Evolutionary conservation across 495 filamentous ascomycete species (phyloP).

Genomic region (Penicillium dipodomyicola): DNA sequence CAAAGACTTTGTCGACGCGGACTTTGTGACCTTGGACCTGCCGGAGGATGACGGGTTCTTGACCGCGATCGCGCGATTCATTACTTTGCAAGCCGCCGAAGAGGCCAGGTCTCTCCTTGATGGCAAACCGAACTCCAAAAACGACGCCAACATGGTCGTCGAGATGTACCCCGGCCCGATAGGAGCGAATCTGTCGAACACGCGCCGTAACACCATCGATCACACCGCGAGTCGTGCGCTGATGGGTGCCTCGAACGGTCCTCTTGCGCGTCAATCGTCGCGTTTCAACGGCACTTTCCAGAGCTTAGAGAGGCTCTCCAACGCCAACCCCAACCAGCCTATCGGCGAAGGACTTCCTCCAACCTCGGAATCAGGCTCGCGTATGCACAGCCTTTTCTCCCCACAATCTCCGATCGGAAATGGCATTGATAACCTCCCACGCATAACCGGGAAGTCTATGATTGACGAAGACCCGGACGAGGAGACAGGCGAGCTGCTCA

Average conservation of each 20-base stretch:
- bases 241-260: slow-evolving; percentile 54
- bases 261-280: slow-evolving; percentile 64
- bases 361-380: slow-evolving; percentile 57
- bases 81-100: slow-evolving; percentile 65
- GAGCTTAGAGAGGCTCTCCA: slow-evolving; percentile 66
- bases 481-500: slow-evolving; percentile 79
- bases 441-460: slow-evolving; percentile 75
- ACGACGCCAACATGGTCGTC: slow-evolving; percentile 75
- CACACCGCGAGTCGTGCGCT: slow-evolving; percentile 50
- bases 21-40: slow-evolving; percentile 63
- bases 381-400: slow-evolving; percentile 74
- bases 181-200: slow-evolving; percentile 37
- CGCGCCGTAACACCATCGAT: slow-evolving; percentile 61
- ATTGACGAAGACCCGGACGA: slow-evolving; percentile 86
- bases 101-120: slow-evolving; percentile 74
- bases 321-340: slow-evolving; percentile 54
- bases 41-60: slow-evolving; percentile 70
- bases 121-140: slow-evolving; percentile 73
- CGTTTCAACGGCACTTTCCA: slow-evolving; percentile 80
- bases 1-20: slow-evolving; percentile 72
- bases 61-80: slow-evolving; percentile 75
- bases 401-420: slow-evolving; percentile 82
- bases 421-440: slow-evolving; percentile 64
- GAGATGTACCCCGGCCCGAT: slow-evolving; percentile 59
- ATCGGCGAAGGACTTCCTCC: slow-evolving; percentile 56